Percentiles rank a stretch among this genome's conserved stretches.
phyloP scores from a whole-genome alignment of 176 grass and related monocot genomes.

The Leersia perrieri region DNA sequence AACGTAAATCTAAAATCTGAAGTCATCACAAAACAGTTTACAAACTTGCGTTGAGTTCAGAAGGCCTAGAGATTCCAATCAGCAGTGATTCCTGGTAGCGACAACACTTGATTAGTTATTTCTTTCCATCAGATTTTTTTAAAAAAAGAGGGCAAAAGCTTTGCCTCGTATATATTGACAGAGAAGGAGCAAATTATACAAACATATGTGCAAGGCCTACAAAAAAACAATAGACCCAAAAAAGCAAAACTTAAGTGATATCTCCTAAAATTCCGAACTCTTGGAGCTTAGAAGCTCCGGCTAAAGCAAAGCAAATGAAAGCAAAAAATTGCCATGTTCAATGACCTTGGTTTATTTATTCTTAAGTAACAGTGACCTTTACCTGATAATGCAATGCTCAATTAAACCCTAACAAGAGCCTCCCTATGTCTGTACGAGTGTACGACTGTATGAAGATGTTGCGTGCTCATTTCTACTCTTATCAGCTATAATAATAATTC shows the following conservation, averaged over 20 bases:
- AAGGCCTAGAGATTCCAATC: not conserved
- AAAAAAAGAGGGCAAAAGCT: not conserved
- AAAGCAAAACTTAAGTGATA: no score
- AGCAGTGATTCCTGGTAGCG: not conserved
- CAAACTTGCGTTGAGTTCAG: not conserved
- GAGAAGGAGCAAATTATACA: no score
- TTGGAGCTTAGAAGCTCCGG: no score
- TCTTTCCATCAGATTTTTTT: not conserved
- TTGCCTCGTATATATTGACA: no score
- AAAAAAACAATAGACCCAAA: no score
- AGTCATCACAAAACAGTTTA: not conserved
- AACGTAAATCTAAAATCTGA: not conserved
- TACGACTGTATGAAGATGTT: not conserved
- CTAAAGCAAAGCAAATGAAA: no score
- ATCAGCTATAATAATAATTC: not conserved
- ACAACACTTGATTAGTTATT: not conserved
- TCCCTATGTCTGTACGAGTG: not conserved
- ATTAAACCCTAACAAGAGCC: not conserved
- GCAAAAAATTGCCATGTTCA: no score
- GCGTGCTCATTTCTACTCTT: not conserved
- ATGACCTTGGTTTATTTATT: no score
- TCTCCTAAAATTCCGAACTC: no score
- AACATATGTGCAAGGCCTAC: no score
- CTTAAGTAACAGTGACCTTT: no score
- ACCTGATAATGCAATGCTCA: no score